Base-by-base conservation (phyloP, 192 early-diverging fungal species). In the Gonapodya prolifera region DNA sequence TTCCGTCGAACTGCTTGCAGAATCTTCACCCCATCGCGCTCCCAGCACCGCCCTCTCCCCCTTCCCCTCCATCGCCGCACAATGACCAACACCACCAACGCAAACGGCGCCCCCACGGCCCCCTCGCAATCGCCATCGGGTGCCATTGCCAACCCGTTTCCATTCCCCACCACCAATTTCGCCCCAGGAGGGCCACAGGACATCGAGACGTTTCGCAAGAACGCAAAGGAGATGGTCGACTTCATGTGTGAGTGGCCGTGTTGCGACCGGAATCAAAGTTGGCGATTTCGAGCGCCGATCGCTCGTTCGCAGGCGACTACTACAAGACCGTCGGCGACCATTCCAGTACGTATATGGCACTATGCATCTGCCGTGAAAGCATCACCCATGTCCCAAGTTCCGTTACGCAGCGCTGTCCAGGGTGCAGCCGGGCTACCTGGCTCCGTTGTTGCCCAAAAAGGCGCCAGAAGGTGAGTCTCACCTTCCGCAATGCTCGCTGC, bases 341-440 rank as follows among this genome's bases (percentile, higher is more conserved):
- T 1, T 77, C 85, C 18, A 79, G 80, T 84, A 61, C 33, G 2
- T 69, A 75, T 18, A 34, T 1, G 0, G 30, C 75, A 33, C 77
- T n/a, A 30, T 75, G 18, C 29, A 0, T 18, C 34, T 2, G 2
- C 1, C 0, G 69, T 77, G 77, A 77, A 8, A 77, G 34, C 17
- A 34, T 17, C 61, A 61, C 13, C 13, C 30, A 34, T 1, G 18
- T 45, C 17, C 33, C 69, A 1, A 17, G 34, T 34, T 69, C 32
- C 18, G 2, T 28, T 23, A 13, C 2, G 33, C 34, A 35, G 89
- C 86, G 23, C 78, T 84, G 78, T 84, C 90, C 1, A 75, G 70
- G 1, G 90, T 91, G 1, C n/a, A 83, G 73, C 90, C 89, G 0
- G 87, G 90, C 2, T 91, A 89, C 70, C 83, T 91, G 35, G 82